Evolutionary conservation across 1,139 yeast species (phyloP).

Genomic region (Geotrichum cucujoidarum): DNA sequence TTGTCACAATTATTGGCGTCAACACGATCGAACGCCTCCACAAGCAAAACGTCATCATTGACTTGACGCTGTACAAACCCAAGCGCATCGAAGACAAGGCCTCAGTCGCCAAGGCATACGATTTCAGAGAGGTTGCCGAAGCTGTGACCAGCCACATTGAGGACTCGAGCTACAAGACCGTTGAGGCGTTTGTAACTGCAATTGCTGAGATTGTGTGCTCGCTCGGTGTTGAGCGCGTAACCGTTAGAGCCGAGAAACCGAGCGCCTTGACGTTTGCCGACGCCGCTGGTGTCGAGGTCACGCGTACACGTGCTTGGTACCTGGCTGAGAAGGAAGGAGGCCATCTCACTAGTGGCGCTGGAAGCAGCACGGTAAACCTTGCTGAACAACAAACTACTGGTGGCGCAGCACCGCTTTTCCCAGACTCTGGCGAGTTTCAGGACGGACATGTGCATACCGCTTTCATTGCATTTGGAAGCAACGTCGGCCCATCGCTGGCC

Average conservation of each 20-base stretch:
- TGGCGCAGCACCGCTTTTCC: conserved; percentile 8
- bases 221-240: conserved; percentile 40
- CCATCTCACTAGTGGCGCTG: conserved; percentile 4
- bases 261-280: conserved; percentile 82
- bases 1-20: conserved; percentile 81
- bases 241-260: conserved; percentile 72
- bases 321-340: conserved; percentile 20
- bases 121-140: conserved; percentile 33
- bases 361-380: background rate
- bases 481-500: conserved; percentile 63
- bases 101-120: conserved; percentile 30
- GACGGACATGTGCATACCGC: conserved; percentile 46
- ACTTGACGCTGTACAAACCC: conserved; percentile 42
- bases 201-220: conserved; percentile 61
- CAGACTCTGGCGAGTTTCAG: conserved; percentile 5
- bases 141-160: conserved; percentile 54
- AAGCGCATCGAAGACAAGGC: conserved; percentile 28
- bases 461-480: conserved; percentile 85
- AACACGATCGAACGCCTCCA: conserved; percentile 82
- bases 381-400: too few relatives aligned
- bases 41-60: conserved; percentile 68
- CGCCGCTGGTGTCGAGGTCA: conserved; percentile 82
- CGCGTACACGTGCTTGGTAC: conserved; percentile 44
- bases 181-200: conserved; percentile 79
- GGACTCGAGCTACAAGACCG: conserved; percentile 75